Evolutionary conservation across 2,329 filamentous ascomycete genomes (phyloP).

Genomic region (Diplodia mutila): DNA sequence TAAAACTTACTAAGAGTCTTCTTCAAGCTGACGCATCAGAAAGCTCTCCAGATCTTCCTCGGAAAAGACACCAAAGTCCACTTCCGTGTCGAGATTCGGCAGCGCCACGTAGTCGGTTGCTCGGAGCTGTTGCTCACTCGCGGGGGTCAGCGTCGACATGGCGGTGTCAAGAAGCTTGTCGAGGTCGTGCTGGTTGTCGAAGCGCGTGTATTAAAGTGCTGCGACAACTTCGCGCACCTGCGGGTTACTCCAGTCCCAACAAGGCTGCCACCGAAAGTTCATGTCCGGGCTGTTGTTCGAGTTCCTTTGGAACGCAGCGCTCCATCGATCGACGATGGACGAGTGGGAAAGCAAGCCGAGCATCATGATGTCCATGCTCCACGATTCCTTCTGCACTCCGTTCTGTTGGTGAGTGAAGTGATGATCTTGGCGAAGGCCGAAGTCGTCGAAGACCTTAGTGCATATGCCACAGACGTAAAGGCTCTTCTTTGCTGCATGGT

Average conservation of each 20-base stretch:
- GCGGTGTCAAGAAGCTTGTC: not conserved
- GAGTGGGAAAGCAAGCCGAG: not conserved
- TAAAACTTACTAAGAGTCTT: not conserved
- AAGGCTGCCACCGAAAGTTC: not conserved
- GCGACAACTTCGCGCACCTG: not conserved
- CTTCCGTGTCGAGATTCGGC: no score
- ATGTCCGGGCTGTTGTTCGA: not conserved
- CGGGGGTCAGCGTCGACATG: not conserved
- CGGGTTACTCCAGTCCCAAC: not conserved
- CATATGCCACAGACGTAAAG: not conserved
- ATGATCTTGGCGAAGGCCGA: not conserved
- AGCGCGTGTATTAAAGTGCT: not conserved
- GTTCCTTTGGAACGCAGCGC: not conserved
- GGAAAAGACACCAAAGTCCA: not conserved
- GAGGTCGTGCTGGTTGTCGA: not conserved
- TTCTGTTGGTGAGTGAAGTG: not conserved
- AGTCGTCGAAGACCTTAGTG: not conserved
- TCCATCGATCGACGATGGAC: not conserved
- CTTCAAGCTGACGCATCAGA: not conserved
- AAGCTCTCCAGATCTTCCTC: not conserved
- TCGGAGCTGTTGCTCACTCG: not conserved
- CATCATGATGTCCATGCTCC: not conserved
- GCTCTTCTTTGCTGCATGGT: not conserved
- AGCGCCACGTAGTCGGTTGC: not conserved
- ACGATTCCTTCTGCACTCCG: not conserved